Conservation (phyloP, 257 asterid genomes). For the Capsicum pubescens region DNA sequence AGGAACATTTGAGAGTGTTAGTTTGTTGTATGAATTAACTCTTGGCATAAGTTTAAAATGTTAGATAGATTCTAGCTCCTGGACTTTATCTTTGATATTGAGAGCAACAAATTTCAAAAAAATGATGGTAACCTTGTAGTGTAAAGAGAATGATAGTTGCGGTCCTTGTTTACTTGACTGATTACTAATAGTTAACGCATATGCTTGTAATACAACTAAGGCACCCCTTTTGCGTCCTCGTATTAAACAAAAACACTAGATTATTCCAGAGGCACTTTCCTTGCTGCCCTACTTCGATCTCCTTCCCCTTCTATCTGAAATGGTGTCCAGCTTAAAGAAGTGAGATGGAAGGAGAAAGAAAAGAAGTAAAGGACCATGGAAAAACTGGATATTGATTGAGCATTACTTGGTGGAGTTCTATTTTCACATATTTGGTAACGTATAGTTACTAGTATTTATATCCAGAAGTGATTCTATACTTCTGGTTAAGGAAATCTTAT, state of each 20-base stretch:
- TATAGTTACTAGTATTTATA: background rate
- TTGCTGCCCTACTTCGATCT: background rate
- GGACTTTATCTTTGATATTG: background rate
- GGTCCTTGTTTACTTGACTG: background rate
- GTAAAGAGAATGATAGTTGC: background rate
- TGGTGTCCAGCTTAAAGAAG: background rate
- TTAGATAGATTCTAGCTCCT: background rate
- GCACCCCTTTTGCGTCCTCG: background rate
- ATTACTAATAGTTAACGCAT: background rate
- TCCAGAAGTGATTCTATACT: background rate
- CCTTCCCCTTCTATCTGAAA: background rate
- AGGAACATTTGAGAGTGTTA: background rate
- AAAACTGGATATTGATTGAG: background rate
- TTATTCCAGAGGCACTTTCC: background rate
- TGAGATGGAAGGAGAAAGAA: background rate
- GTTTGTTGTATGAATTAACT: background rate
- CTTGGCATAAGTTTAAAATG: background rate
- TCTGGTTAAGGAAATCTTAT: background rate
- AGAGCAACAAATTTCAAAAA: background rate
- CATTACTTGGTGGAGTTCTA: constrained; percentile 8
- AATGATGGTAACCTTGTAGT: background rate
- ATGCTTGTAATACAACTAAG: background rate
- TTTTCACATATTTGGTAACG: background rate
- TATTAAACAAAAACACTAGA: background rate
- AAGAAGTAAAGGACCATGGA: background rate